These are phyloP conservation scores for Exophiala xenobiotica DNA, from an alignment of 2,329 filamentous ascomycete species.

Conservation along the genomic window DNA sequence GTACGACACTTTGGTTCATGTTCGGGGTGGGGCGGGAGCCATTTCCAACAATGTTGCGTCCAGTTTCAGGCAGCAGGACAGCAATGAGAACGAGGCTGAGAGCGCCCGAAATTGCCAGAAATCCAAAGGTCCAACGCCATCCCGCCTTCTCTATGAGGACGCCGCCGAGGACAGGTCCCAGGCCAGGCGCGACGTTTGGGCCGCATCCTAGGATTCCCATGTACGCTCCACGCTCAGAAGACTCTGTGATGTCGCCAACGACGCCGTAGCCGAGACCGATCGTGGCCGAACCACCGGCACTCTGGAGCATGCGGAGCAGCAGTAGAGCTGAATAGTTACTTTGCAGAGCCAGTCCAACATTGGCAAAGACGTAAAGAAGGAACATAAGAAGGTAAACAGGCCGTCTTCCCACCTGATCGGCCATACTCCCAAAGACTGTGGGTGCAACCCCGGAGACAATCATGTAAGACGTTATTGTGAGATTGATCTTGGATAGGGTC, in stretches of 20 bases:
- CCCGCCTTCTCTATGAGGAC: constrained; percentile 39
- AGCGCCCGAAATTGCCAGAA: constrained; percentile 40
- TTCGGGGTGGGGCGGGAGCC: constrained; percentile 32
- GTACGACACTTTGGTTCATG: constrained; percentile 6
- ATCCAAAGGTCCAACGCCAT: constrained; percentile 47
- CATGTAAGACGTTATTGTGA: constrained; percentile 24
- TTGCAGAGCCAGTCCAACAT: constrained; percentile 41
- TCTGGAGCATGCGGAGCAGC: constrained; percentile 45
- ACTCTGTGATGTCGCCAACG: constrained; percentile 43
- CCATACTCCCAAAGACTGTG: constrained; percentile 34
- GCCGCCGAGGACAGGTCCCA: constrained; percentile 47
- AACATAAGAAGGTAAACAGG: constrained; percentile 35
- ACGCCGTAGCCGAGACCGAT: constrained; percentile 45
- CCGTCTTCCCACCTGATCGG: constrained; percentile 36
- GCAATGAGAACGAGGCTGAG: constrained; percentile 31
- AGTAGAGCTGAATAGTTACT: constrained; percentile 42
- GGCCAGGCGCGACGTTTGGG: constrained; percentile 43
- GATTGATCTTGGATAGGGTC: constrained; percentile 16
- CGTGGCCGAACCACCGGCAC: constrained; percentile 43
- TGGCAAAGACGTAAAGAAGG: constrained; percentile 38
- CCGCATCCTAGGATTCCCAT: constrained; percentile 49
- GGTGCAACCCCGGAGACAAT: constrained; percentile 32
- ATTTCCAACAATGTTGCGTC: constrained; percentile 38
- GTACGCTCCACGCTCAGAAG: constrained; percentile 43
- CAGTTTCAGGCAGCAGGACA: constrained; percentile 41